Evolutionary conservation across 1,139 yeast genomes (phyloP).

Genomic region (Candida mesenterica): DNA sequence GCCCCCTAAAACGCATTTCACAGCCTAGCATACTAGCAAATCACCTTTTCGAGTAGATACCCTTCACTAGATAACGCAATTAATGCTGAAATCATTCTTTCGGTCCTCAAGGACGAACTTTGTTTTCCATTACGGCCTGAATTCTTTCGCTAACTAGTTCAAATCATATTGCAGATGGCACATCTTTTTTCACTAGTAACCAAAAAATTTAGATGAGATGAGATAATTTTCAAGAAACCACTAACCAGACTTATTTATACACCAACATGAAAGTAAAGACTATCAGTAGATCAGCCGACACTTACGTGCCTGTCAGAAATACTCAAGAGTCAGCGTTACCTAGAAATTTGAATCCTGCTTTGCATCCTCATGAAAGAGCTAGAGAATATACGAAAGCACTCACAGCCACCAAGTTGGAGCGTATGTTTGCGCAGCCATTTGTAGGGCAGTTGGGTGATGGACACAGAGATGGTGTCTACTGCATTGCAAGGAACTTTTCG

Average conservation of each 20-base stretch:
- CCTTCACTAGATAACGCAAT: too few relatives aligned
- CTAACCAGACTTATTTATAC: too few relatives aligned
- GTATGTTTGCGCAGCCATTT: slow-evolving; percentile 98
- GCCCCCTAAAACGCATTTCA: too few relatives aligned
- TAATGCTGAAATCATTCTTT: too few relatives aligned
- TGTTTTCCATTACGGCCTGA: too few relatives aligned
- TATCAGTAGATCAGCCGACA: slow-evolving; percentile 84
- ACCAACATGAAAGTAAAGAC: slow-evolving; percentile 90
- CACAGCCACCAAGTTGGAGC: slow-evolving; percentile 90
- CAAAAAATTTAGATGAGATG: not conserved
- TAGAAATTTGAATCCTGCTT: slow-evolving; percentile 87
- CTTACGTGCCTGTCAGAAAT: slow-evolving; percentile 87
- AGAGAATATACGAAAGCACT: slow-evolving; percentile 93
- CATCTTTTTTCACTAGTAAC: too few relatives aligned
- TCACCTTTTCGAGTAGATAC: too few relatives aligned
- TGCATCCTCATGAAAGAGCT: slow-evolving; percentile 96
- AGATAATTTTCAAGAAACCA: not conserved
- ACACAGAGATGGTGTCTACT: slow-evolving; percentile 93
- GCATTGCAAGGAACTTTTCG: slow-evolving; percentile 75
- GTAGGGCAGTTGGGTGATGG: slow-evolving; percentile 94
- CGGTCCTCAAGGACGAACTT: too few relatives aligned
- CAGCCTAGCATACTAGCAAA: too few relatives aligned
- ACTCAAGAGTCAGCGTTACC: slow-evolving; percentile 87
- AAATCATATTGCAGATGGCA: too few relatives aligned
- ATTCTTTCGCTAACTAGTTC: too few relatives aligned